Evolutionary conservation across 148 eudicot genomes (phyloP), one percentile per base, ranked within the genome.

Genomic region (Euryodendron excelsum): DNA sequence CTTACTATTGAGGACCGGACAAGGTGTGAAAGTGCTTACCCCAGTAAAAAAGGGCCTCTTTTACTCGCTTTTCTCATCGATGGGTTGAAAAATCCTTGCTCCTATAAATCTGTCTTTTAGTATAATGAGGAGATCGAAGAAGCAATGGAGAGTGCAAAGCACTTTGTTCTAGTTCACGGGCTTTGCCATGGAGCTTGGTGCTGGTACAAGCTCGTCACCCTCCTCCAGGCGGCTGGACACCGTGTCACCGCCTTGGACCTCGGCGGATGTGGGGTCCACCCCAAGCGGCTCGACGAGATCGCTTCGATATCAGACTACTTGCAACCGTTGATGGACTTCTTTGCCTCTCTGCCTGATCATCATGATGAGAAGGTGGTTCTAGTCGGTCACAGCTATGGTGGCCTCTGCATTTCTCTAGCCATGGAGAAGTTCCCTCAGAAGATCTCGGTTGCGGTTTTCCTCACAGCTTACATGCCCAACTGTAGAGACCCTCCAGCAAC

Each of bases 161-260:
- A 89, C 45, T 86, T 86, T 48, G 89, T 87, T 72, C 76, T 85
- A 0, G 84, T 89, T 23, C 90, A 87, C 63, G 90, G 89, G 34
- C 63, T 83, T 23, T 76, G 89, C 82, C 85, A 84, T 17, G 90
- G 92, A 62, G 92, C 87, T n/a, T 87, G 92, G 92, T 82, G 83
- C 70, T 89, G 90, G 88, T 87, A 85, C 84, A 89, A 87, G 69
- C 77, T 87, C 5, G 62, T 65, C 4, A 50, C 76, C 71, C 53
- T 75, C 36, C 85, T 89, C n/a, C 69, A 81, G 56, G n/a, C 76
- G 1, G 59, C 64, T 5, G 86, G 90, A 21, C 87, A 87, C 68
- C 78, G n/a, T 14, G 44, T 39, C 44, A 39, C 44, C 1, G 44
- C 44, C 44, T 7, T 39, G 5, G 44, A 39, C 44, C 44, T 39